These are phyloP conservation scores for Ustilago lituana DNA, from an alignment of 1,284 basidiomycete species.

Conservation along the genomic window DNA sequence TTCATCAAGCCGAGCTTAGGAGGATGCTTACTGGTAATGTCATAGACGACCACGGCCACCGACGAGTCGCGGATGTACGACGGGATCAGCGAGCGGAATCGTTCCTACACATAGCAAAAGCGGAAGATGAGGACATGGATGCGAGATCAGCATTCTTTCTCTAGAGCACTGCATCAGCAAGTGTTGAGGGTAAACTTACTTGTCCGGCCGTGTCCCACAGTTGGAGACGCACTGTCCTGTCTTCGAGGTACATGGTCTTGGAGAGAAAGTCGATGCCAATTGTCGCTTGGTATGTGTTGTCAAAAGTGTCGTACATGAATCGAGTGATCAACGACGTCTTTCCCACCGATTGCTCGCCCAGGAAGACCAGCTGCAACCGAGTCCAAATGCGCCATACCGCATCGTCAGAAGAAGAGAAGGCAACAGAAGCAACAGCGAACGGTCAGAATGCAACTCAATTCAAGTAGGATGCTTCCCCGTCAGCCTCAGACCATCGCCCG, in stretches of 20 bases:
- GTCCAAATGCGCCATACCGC: not conserved
- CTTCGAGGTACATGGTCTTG: constrained; percentile 99
- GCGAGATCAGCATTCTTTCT: not conserved
- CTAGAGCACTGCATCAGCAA: not conserved
- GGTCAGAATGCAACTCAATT: too few species aligned
- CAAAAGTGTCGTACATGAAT: constrained; percentile 98
- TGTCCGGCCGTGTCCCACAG: constrained; percentile 96
- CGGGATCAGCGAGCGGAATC: constrained; percentile 96
- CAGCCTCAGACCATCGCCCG: too few species aligned
- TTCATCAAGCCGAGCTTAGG: too few species aligned
- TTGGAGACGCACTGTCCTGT: constrained; percentile 95
- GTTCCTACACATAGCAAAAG: constrained; percentile 76
- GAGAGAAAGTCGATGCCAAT: constrained; percentile 99
- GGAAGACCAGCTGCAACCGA: constrained; percentile 58
- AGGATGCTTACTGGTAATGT: constrained; percentile 87
- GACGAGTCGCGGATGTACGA: constrained; percentile 99
- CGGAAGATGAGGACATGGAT: not conserved
- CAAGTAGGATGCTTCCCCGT: too few species aligned
- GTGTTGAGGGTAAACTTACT: constrained; percentile 71
- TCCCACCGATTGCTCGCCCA: constrained; percentile 64
- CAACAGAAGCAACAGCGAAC: too few species aligned
- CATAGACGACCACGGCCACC: constrained; percentile 97
- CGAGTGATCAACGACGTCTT: constrained; percentile 95
- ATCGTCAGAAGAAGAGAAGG: not conserved
- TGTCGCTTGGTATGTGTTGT: constrained; percentile 99